Evolutionary conservation across 2,329 filamentous ascomycete species (phyloP).

Genomic region (Plectosphaerella sp.): DNA sequence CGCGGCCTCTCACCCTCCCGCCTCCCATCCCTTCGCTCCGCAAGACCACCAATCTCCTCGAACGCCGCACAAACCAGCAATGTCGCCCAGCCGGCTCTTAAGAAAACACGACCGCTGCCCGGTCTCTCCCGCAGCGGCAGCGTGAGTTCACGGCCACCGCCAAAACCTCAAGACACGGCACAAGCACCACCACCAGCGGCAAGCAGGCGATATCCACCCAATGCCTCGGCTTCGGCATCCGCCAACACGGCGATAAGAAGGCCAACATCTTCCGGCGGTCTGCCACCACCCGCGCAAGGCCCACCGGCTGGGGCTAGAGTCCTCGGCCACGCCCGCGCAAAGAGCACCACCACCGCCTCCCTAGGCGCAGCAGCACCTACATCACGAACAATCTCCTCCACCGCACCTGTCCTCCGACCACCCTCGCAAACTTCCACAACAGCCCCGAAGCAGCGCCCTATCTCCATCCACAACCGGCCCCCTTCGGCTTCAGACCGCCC

Average conservation of each 20-base stretch:
- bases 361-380: background rate
- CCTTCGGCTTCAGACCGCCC: slow-evolving; percentile 2
- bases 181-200: background rate
- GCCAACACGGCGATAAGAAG: slow-evolving; percentile 9
- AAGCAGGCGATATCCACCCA: slow-evolving; percentile 5
- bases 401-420: slow-evolving; percentile 33
- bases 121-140: slow-evolving; percentile 10
- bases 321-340: slow-evolving; percentile 30
- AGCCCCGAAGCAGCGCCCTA: background rate
- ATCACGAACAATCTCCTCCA: slow-evolving; percentile 4
- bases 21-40: slow-evolving; percentile 7
- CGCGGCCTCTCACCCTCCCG: slow-evolving; percentile 8
- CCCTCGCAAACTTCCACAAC: slow-evolving; percentile 15
- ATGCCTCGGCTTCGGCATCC: slow-evolving; percentile 5
- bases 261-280: slow-evolving; percentile 21
- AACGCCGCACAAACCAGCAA: slow-evolving; percentile 9
- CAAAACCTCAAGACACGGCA: slow-evolving; percentile 3
- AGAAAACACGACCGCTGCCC: background rate
- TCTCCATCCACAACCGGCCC: background rate
- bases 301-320: slow-evolving; percentile 9
- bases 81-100: background rate
- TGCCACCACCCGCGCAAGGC: slow-evolving; percentile 9
- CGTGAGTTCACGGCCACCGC: slow-evolving; percentile 7
- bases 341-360: slow-evolving; percentile 30
- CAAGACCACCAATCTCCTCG: slow-evolving; percentile 3